Conservation (phyloP, 306 rosid species). For the Cicer cuneatum region DNA sequence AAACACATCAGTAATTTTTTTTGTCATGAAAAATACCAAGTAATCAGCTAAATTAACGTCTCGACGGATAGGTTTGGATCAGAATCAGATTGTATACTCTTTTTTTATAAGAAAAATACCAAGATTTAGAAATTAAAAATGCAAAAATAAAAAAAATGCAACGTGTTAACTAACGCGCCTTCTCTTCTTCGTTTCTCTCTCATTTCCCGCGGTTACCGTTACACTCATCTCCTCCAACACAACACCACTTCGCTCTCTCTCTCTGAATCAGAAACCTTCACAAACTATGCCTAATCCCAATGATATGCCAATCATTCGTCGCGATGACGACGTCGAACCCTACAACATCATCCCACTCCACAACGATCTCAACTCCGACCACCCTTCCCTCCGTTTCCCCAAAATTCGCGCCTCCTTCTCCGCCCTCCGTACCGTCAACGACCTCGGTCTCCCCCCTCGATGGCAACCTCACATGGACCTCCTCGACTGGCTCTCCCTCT, state of each 20-base stretch:
- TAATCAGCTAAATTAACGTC: too few relatives aligned
- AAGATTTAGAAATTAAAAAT: too few relatives aligned
- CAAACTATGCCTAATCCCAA: background rate
- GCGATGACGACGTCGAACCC: conserved; percentile 43
- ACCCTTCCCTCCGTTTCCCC: conserved; percentile 86
- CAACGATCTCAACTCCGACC: conserved; percentile 66
- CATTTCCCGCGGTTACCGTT: conserved; percentile 37
- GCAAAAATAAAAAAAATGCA: background rate
- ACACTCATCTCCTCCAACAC: background rate
- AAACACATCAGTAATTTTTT: too few relatives aligned
- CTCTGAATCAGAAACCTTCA: background rate
- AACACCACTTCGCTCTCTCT: background rate
- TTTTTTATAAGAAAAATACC: too few relatives aligned
- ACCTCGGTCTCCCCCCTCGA: conserved; percentile 71
- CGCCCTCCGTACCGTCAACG: conserved; percentile 58
- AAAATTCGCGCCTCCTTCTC: conserved; percentile 80
- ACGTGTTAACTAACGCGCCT: conserved; percentile 30
- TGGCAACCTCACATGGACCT: conserved; percentile 81
- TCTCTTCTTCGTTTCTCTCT: background rate
- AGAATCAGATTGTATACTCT: too few relatives aligned
- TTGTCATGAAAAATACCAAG: too few relatives aligned
- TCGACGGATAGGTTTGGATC: too few relatives aligned
- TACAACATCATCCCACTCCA: conserved; percentile 85
- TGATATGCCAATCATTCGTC: conserved; percentile 41
- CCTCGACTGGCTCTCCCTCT: conserved; percentile 84